Evolutionary conservation across 345 rosid genomes (phyloP), one percentile per base, ranked within the genome.

Genomic region (Rhodomyrtus tomentosa): DNA sequence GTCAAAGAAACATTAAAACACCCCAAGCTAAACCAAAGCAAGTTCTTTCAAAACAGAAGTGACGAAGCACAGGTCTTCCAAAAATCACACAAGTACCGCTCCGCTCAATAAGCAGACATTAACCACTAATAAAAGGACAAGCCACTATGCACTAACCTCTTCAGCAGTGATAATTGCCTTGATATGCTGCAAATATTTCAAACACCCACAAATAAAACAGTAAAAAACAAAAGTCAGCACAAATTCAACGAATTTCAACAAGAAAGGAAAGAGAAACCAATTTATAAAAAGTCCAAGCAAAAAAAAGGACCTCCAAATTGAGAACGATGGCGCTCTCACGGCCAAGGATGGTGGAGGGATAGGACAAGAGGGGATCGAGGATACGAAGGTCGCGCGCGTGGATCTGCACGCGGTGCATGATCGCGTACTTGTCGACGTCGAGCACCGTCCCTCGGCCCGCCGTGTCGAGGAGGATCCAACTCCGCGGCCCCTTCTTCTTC

Each of bases 361-460:
- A 96, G 22, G 99, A 97, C 22, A 96, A 87, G 86, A 95, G 90
- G 3, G 99, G 99, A 86, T 97, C 99, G 81, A 97, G 94, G 87
- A 96, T 95, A 80, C 99, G 92, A 50, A 97, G 98, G 89, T 97
- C 99, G 48, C 99, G 99, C 6, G 99, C 99, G 90, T 96, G 99
- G 89, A 97, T 96, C 90, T 95, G 95, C 59, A 92, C 98, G 68
- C 96, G 96, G 89, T 95, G 96, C 99, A 97, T 96, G 91, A 97
- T 95, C 7, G 92, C 92, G 80, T 95, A 93, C 85, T 96, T 97
- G 87, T 97, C 99, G 27, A 88, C 91, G 83, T 95, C 98, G 25
- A 92, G 90, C 50, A 90, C 82, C 58, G 89, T 87, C 42, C 93
- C 87, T 45, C 89, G 85, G 8, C 99, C 99, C 22, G 87, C 62